A percentile compares a stretch with the other conserved stretches of the same genome.
These are phyloP conservation scores for Malus sylvestris DNA, from an alignment of 306 rosid species.

Conservation along the genomic window DNA sequence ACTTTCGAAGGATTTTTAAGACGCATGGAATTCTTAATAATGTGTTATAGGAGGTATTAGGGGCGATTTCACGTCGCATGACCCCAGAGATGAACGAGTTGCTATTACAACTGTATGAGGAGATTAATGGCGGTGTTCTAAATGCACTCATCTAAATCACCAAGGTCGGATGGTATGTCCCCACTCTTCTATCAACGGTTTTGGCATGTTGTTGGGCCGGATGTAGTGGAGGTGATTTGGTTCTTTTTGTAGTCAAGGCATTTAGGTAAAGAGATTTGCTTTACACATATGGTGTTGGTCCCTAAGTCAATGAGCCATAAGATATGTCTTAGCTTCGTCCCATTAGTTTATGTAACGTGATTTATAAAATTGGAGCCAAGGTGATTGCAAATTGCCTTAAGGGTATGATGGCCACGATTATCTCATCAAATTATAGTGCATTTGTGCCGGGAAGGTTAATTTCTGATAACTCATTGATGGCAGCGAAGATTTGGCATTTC, in stretches of 20 bases:
- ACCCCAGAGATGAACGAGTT: background rate
- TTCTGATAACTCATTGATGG: background rate
- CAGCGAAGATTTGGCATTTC: background rate
- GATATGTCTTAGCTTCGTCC: background rate
- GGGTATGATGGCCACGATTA: background rate
- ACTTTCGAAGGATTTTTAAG: too few species aligned
- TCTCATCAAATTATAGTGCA: background rate
- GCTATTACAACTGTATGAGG: background rate
- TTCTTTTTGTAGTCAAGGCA: accelerated
- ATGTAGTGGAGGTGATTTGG: too few species aligned
- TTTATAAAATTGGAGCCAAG: background rate
- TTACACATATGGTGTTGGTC: too few species aligned
- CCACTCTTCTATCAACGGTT: background rate
- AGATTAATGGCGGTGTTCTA: background rate
- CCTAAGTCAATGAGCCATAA: background rate
- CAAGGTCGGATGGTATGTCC: background rate
- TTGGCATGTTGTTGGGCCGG: background rate
- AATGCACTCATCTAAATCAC: background rate
- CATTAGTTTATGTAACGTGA: background rate
- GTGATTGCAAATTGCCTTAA: background rate
- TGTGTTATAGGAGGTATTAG: background rate
- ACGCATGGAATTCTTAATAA: background rate
- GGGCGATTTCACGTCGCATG: background rate
- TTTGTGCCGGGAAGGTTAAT: background rate
- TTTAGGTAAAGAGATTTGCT: background rate